Percentiles rank a stretch among this genome's conserved stretches.
Evolutionary conservation across 2,329 filamentous ascomycete genomes (phyloP).

Genomic region (Colletotrichum liriopes): DNA sequence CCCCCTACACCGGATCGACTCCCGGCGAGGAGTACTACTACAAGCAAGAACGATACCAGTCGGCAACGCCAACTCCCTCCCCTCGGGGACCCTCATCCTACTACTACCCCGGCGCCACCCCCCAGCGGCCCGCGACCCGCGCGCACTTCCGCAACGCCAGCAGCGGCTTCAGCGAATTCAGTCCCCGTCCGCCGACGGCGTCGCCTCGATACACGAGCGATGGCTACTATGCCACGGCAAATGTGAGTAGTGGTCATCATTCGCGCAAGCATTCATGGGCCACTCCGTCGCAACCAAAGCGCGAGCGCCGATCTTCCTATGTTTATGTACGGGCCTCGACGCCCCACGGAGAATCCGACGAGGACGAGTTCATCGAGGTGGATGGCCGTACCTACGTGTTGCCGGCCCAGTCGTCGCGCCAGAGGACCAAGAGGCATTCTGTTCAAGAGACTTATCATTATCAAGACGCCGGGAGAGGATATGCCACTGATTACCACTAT

Average conservation of each 20-base stretch:
- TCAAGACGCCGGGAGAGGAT: conserved; percentile 64
- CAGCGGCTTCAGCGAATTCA: conserved; percentile 59
- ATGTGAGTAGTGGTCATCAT: conserved; percentile 72
- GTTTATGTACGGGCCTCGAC: conserved; percentile 71
- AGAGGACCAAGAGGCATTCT: conserved; percentile 48
- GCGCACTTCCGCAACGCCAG: conserved; percentile 64
- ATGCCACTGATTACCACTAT: conserved; percentile 73
- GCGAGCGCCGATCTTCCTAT: conserved; percentile 71
- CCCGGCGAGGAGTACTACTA: conserved; percentile 68
- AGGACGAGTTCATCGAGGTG: conserved; percentile 73
- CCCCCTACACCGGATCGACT: conserved; percentile 62
- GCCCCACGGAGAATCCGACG: conserved; percentile 75
- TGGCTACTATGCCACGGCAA: conserved; percentile 75
- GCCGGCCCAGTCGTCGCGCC: conserved; percentile 63
- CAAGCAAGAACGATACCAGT: conserved; percentile 65
- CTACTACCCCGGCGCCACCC: conserved; percentile 62
- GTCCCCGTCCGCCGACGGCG: conserved; percentile 65
- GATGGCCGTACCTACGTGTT: conserved; percentile 69
- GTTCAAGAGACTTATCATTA: conserved; percentile 43
- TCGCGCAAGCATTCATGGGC: conserved; percentile 65
- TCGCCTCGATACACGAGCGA: conserved; percentile 75
- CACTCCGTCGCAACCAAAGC: conserved; percentile 61
- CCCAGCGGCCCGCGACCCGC: conserved; percentile 69
- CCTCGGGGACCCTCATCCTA: conserved; percentile 67
- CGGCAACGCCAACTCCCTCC: conserved; percentile 71